phyloP scores from a whole-genome alignment of 164 flowering plant genomes.

The Nymphaea thermarum region DNA sequence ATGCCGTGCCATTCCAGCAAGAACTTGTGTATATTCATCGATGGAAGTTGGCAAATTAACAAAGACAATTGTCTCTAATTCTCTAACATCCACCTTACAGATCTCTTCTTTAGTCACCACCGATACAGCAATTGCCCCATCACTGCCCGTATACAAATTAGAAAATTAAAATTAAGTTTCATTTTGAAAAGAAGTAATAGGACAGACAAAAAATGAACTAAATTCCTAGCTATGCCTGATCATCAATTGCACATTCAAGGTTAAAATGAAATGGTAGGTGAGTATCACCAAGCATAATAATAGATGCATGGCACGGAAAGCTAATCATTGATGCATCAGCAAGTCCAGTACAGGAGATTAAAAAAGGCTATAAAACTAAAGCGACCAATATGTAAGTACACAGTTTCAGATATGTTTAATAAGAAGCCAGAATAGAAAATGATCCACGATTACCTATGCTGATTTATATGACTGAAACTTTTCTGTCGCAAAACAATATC shows the following conservation, averaged over 20 bases:
- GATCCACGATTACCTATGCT: no score
- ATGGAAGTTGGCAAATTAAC: conserved; percentile 14
- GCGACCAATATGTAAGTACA: no score
- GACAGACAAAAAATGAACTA: neutral
- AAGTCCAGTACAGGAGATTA: no score
- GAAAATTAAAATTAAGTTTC: neutral
- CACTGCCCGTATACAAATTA: conserved; percentile 7
- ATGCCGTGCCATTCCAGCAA: conserved; percentile 32
- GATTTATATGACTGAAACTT: no score
- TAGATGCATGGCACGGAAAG: no score
- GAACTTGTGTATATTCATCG: conserved; percentile 21
- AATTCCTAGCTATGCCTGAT: neutral
- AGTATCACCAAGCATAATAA: no score
- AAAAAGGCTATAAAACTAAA: no score
- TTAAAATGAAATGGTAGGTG: no score
- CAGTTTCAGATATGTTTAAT: no score
- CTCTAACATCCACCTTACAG: conserved; percentile 10
- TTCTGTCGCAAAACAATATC: no score
- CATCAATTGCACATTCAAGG: neutral
- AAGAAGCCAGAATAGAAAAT: no score
- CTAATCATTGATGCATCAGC: no score
- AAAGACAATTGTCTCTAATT: conserved; percentile 22
- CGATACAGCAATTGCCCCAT: conserved; percentile 8
- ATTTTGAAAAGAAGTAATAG: neutral
- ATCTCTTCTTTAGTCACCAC: conserved; percentile 18